phyloP scores from a whole-genome alignment of 768 basidiomycete species.

The Neoboletus brunneissimus region DNA sequence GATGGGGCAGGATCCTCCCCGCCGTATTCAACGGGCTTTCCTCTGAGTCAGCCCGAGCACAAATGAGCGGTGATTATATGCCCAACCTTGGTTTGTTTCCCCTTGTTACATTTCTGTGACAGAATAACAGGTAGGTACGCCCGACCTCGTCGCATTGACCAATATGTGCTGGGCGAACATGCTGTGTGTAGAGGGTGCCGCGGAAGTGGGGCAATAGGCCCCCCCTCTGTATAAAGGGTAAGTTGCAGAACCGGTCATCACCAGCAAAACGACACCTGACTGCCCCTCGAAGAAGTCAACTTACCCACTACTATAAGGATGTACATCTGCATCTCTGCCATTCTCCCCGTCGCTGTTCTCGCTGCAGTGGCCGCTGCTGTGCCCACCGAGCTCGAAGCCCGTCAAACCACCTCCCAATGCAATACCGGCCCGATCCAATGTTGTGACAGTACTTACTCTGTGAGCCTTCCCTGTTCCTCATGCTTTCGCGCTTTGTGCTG shows the following conservation, averaged over 20 bases:
- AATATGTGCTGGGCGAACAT: no score
- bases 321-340: slow-evolving; percentile 1
- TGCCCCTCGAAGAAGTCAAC: no score
- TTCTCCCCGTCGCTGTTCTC: slow-evolving; percentile 1
- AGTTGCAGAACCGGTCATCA: not conserved
- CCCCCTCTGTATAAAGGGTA: slow-evolving; percentile 8
- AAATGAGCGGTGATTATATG: not conserved
- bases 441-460: not conserved
- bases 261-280: not conserved
- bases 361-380: slow-evolving; percentile 2
- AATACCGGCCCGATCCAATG: slow-evolving; percentile 8
- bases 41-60: no score
- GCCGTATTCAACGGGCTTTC: no score
- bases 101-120: not conserved
- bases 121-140: not conserved
- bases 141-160: not conserved
- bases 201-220: not conserved
- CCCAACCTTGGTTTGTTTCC: not conserved
- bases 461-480: not conserved
- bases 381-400: slow-evolving; percentile 3
- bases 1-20: not conserved
- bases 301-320: not conserved
- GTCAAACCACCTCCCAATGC: not conserved
- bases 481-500: not conserved
- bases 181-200: not conserved